Evolutionary conservation across 2,329 filamentous ascomycete species (phyloP).

Genomic region (Paramyrothecium roridum): DNA sequence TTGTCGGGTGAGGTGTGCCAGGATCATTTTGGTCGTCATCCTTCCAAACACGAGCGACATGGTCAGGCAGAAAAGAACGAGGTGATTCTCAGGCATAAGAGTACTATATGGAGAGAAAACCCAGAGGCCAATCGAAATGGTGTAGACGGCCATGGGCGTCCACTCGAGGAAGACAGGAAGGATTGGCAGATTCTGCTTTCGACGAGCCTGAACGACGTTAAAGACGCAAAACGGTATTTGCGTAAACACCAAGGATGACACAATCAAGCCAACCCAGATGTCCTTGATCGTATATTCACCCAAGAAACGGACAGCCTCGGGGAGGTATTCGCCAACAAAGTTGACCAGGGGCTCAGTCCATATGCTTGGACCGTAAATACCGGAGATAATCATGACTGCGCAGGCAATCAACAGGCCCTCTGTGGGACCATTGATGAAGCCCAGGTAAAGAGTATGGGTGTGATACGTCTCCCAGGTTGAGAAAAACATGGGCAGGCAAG

Average conservation of each 20-base stretch:
- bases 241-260: slow-evolving; percentile 61
- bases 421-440: slow-evolving; percentile 94
- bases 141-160: slow-evolving; percentile 86
- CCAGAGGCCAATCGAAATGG: slow-evolving; percentile 73
- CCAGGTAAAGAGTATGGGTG: slow-evolving; percentile 93
- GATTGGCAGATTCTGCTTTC: slow-evolving; percentile 68
- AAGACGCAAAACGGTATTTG: slow-evolving; percentile 88
- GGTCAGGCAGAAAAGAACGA: slow-evolving; percentile 88
- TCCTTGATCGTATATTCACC: slow-evolving; percentile 77
- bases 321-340: slow-evolving; percentile 55
- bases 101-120: slow-evolving; percentile 85
- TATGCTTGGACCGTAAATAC: slow-evolving; percentile 82
- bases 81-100: slow-evolving; percentile 77
- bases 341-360: slow-evolving; percentile 76
- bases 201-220: slow-evolving; percentile 78
- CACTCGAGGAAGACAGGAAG: slow-evolving; percentile 87
- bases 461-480: slow-evolving; percentile 99
- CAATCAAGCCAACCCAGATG: slow-evolving; percentile 76
- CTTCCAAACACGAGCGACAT: slow-evolving; percentile 97
- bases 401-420: slow-evolving; percentile 91
- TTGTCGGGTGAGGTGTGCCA: slow-evolving; percentile 89
- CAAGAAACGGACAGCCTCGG: slow-evolving; percentile 55
- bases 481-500: slow-evolving; percentile 97
- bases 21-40: slow-evolving; percentile 98
- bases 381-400: slow-evolving; percentile 79